phyloP scores from a whole-genome alignment of 2,329 filamentous ascomycete species.

The Talaromyces sp. region DNA sequence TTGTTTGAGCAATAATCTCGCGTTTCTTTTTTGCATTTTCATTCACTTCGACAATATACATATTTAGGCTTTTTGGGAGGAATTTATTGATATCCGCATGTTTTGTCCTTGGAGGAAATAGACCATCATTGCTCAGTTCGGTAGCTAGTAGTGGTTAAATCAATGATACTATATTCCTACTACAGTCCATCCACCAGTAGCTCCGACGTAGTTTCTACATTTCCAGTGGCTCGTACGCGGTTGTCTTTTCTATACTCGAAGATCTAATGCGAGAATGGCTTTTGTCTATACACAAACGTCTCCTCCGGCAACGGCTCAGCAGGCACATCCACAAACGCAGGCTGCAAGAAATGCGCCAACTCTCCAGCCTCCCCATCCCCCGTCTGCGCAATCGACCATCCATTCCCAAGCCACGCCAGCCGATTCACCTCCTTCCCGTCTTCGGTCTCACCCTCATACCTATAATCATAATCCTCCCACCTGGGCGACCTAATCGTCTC shows the following conservation, averaged over 20 bases:
- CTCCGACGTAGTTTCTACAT: not conserved
- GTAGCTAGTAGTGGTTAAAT: constrained; percentile 5
- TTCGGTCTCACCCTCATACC: constrained; percentile 32
- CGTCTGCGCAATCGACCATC: constrained; percentile 26
- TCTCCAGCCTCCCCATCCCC: not conserved
- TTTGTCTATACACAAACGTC: not conserved
- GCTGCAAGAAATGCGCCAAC: constrained; percentile 12
- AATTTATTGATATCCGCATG: not conserved
- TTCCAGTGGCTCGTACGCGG: not conserved
- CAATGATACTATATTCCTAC: constrained; percentile 6
- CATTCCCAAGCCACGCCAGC: constrained; percentile 36
- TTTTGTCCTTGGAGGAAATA: not conserved
- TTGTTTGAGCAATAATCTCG: constrained; percentile 39
- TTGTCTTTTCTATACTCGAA: not conserved
- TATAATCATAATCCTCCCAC: constrained; percentile 42
- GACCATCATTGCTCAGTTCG: not conserved
- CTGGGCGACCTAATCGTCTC: constrained; percentile 35
- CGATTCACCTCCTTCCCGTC: constrained; percentile 24
- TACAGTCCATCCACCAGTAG: not conserved
- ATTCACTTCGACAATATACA: constrained; percentile 10
- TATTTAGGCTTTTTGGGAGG: not conserved
- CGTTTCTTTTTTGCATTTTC: not conserved
- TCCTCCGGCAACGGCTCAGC: not conserved
- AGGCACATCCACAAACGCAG: constrained; percentile 2
- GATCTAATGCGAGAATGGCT: not conserved